Evolutionary conservation across 1,284 basidiomycete genomes (phyloP).

Genomic region (Austroboletus niveus): DNA sequence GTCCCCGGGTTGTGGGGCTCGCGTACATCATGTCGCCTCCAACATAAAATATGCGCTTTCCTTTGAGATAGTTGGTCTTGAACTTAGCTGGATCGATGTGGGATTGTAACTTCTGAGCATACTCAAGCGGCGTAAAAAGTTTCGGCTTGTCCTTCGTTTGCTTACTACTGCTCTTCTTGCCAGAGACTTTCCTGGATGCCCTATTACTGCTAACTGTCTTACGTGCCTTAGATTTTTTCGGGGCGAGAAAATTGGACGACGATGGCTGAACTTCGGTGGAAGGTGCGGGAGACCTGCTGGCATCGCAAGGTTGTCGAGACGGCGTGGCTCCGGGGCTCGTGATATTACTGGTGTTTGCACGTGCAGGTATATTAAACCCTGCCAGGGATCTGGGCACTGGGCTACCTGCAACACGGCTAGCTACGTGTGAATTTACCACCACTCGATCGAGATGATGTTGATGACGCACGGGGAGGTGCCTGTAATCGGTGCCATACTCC

Average conservation of each 20-base stretch:
- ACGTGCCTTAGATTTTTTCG: constrained; percentile 7
- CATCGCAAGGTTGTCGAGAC: background rate
- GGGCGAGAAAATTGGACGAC: background rate
- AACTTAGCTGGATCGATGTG: constrained; percentile 18
- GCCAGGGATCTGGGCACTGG: constrained; percentile 5
- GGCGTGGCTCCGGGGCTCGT: constrained; percentile 20
- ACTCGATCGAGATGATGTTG: constrained; percentile 1
- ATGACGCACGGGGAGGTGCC: background rate
- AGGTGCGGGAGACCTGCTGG: background rate
- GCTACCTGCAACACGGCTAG: background rate
- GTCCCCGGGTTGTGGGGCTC: constrained; percentile 45
- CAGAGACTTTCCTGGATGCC: constrained; percentile 17
- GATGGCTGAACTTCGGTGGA: background rate
- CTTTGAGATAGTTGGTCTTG: constrained; percentile 42
- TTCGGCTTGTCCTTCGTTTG: constrained; percentile 25
- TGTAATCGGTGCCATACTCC: background rate
- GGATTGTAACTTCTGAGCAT: constrained; percentile 37
- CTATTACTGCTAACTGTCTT: constrained; percentile 11
- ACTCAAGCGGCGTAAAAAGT: constrained; percentile 38
- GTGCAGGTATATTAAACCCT: constrained; percentile 8
- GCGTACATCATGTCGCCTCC: constrained; percentile 57
- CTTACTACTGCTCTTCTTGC: constrained; percentile 14
- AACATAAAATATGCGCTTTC: constrained; percentile 54
- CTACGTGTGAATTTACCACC: constrained; percentile 1
- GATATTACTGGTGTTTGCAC: constrained; percentile 13